Base-by-base conservation (phyloP, 805 yeast species). In the Candida piceae region DNA sequence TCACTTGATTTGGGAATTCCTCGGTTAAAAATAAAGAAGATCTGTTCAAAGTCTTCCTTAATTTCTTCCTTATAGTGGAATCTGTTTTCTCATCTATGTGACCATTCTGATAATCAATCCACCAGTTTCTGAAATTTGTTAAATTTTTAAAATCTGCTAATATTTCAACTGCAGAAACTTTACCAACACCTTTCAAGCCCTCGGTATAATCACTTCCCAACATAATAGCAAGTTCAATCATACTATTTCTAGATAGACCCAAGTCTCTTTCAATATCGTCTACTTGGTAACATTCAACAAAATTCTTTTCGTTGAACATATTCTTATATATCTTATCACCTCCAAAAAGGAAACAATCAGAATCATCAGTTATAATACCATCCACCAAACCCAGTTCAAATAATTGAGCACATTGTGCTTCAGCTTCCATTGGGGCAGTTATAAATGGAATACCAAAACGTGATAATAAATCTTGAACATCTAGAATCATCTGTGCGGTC, bases 361-460 rank as follows among this genome's bases (percentile, higher is more conserved):
- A 86, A 66, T 93, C 99, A 62, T 93, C 99, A 0, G 98, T 93
- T 17, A 93, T 80, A 5, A 93, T 82, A 0, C 98, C 99, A 59
- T 93, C 97, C 4, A 90, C 96, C 15, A 93, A 64, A 0, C 73
- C 76, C 16, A 88, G 58, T n/a, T 60, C 53, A 27, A 77, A 59
- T 6, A 93, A 62, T 46, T 82, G 85, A 0, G 96, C 96, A 63
- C 99, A 93, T 53, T 93, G 98, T 0, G 98, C 97, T 63, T 93
- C 99, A 1, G 98, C 98, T 61, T 93, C 99, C 89, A 87, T 87
- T 1, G 98, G 99, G 0, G 98, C 97, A 0, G 95, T 85, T 8
- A 93, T 73, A 48, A 77, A 93, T 0, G 99, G 99, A 4, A 93
- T 84, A 1, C 98, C 98, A 67, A 93, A 93, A 36, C 90, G 62